Evolutionary conservation across 257 asterid species (phyloP).

Genomic region (Scutellaria minor): DNA sequence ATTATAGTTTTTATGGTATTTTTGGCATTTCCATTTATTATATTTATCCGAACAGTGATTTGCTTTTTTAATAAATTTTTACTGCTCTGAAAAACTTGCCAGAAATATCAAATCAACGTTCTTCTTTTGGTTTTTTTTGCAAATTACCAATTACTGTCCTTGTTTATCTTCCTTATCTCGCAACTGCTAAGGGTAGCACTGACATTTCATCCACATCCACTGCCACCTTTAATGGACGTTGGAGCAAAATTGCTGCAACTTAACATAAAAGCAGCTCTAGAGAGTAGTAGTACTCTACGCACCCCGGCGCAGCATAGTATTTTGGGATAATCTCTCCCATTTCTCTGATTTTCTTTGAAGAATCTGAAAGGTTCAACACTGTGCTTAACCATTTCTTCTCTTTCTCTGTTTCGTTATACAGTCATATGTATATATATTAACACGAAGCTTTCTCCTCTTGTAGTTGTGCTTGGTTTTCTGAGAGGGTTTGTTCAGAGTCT

Average conservation of each 20-base stretch:
- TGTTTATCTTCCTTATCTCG: neutral
- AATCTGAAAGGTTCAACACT: neutral
- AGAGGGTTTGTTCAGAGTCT: neutral
- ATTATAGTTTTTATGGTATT: too few relatives aligned
- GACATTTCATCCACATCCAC: slow-evolving; percentile 25
- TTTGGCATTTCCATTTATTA: too few relatives aligned
- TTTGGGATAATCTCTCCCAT: neutral
- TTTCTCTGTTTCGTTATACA: neutral
- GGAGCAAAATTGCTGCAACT: slow-evolving; percentile 33
- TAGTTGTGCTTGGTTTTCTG: neutral
- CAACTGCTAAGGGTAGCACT: slow-evolving; percentile 16
- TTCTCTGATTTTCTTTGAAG: neutral
- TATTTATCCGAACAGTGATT: neutral
- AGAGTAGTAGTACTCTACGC: neutral
- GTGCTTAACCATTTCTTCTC: too few relatives aligned
- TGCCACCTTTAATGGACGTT: slow-evolving; percentile 16
- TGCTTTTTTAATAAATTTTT: neutral
- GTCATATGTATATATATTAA: neutral
- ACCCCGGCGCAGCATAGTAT: neutral
- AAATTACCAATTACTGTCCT: neutral
- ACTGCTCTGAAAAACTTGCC: slow-evolving; percentile 1
- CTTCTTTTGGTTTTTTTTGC: neutral
- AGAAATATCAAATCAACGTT: neutral
- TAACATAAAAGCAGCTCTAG: neutral
- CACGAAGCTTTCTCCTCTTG: neutral